These are phyloP conservation scores for grape (Vitis vinifera) DNA, from an alignment of 164 flowering plant genomes.

Conservation along the genomic window DNA sequence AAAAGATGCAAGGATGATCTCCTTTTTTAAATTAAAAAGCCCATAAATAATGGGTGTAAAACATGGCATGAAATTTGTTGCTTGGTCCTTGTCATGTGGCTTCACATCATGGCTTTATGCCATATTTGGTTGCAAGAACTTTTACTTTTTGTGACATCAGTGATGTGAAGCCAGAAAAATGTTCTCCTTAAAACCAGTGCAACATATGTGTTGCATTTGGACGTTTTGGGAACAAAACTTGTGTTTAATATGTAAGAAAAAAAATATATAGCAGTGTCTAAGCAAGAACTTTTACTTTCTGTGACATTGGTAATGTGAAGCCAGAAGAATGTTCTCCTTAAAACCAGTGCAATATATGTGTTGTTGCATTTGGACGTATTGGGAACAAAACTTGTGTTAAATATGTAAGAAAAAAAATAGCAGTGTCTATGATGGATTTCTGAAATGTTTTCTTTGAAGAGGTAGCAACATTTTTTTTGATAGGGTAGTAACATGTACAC, in stretches of 20 bases:
- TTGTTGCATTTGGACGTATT: conserved; percentile 12
- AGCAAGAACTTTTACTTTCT: background rate
- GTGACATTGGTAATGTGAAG: conserved; percentile 4
- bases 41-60: no score
- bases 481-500: background rate
- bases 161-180: conserved; percentile 1
- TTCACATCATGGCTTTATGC: background rate
- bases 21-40: background rate
- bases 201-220: conserved; percentile 2
- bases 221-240: background rate
- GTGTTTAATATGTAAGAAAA: background rate
- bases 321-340: conserved; percentile 14
- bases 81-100: no score
- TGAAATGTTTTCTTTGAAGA: no score
- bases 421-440: no score
- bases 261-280: no score
- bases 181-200: conserved; percentile 19
- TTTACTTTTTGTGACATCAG: background rate
- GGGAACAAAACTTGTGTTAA: conserved; percentile 17
- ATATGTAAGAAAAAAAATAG: no score
- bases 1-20: background rate
- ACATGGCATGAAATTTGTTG: no score
- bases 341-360: conserved; percentile 8
- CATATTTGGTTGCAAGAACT: background rate
- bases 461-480: no score